A percentile compares a stretch with the other conserved stretches of the same genome.
Evolutionary conservation across 345 rosid genomes (phyloP).

Genomic region (Capsella bursapastoris): DNA sequence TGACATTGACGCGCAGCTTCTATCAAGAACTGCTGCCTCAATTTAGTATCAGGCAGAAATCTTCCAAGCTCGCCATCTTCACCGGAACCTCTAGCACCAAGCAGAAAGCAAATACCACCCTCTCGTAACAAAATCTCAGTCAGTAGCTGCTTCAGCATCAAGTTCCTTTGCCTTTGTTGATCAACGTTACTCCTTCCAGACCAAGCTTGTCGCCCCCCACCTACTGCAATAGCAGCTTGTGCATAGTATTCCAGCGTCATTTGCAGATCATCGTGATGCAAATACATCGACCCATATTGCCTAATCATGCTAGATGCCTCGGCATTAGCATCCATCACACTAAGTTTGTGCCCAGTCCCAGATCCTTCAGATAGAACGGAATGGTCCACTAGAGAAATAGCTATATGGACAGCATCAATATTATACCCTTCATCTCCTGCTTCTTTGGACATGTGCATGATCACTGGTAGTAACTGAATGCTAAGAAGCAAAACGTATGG

Average conservation of each 20-base stretch:
- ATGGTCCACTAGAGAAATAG: conserved; percentile 77
- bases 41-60: conserved; percentile 59
- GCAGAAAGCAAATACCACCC: conserved; percentile 73
- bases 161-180: conserved; percentile 79
- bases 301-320: conserved; percentile 85
- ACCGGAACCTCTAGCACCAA: conserved; percentile 78
- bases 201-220: conserved; percentile 82
- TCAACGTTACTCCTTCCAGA: conserved; percentile 71
- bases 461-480: conserved; percentile 74
- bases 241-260: conserved; percentile 84
- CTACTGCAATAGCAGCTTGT: conserved; percentile 89
- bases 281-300: conserved; percentile 72
- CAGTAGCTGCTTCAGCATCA: conserved; percentile 84
- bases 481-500: conserved; percentile 85
- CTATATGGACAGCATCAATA: conserved; percentile 74
- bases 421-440: conserved; percentile 71
- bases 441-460: conserved; percentile 70
- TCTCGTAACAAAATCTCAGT: conserved; percentile 77
- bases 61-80: conserved; percentile 85
- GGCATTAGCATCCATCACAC: conserved; percentile 81
- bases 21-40: conserved; percentile 74
- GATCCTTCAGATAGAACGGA: conserved; percentile 67
- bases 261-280: conserved; percentile 67
- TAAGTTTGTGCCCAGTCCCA: conserved; percentile 57
- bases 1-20: conserved; percentile 79